Evolutionary conservation across 2,329 filamentous ascomycete species (phyloP).

Genomic region (Mollisiaceae sp.): DNA sequence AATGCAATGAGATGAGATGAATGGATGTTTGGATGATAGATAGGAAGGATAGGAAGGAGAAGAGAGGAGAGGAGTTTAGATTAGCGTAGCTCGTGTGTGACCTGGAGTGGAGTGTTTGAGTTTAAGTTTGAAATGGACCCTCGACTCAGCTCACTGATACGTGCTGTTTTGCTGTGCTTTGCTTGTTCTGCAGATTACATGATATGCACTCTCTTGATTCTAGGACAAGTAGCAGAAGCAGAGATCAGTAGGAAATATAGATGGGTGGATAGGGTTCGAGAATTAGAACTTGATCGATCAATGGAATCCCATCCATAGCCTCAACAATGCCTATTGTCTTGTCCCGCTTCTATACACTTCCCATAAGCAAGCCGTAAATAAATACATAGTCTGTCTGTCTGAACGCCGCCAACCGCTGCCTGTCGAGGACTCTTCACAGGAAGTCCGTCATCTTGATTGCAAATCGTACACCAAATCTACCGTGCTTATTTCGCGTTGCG

Average conservation of each 20-base stretch:
- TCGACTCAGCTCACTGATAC: no score
- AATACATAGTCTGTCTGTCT: slow-evolving; percentile 32
- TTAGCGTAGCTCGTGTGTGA: no score
- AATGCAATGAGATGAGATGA: no score
- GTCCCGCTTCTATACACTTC: slow-evolving; percentile 8
- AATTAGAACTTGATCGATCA: background rate
- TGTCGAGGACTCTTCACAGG: slow-evolving; percentile 19
- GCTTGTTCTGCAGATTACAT: background rate
- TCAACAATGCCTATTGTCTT: slow-evolving; percentile 1
- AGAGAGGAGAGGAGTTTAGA: no score
- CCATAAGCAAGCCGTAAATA: slow-evolving; percentile 28
- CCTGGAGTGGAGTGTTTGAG: no score
- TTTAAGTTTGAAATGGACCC: no score
- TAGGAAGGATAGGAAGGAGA: no score
- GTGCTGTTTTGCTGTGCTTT: no score
- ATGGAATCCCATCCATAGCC: background rate
- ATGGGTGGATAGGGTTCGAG: background rate
- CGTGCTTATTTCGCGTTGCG: slow-evolving; percentile 52
- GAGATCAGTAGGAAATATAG: background rate
- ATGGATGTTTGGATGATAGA: no score
- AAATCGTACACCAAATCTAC: slow-evolving; percentile 35
- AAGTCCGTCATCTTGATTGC: slow-evolving; percentile 18
- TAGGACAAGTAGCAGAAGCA: background rate
- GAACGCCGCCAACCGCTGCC: slow-evolving; percentile 33
- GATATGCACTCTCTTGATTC: background rate